Evolutionary conservation across 2,329 filamentous ascomycete genomes (phyloP).

Genomic region (Hypomyces perniciosus): DNA sequence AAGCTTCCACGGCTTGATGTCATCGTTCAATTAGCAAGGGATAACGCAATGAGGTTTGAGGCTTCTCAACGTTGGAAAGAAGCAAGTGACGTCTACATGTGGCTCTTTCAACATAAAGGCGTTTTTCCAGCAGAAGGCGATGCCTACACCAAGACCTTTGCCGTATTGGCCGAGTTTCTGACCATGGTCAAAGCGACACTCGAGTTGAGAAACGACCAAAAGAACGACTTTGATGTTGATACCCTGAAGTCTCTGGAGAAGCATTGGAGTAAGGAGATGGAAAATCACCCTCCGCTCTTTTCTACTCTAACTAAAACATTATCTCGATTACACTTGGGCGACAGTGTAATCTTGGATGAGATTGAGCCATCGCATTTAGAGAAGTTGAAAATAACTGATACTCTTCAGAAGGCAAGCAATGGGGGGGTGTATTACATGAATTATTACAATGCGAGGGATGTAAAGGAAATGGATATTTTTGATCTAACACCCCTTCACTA

Average conservation of each 20-base stretch:
- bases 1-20: not conserved
- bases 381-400: not conserved
- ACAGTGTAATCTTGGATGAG: not conserved
- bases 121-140: not conserved
- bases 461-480: not conserved
- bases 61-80: not conserved
- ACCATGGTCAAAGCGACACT: not conserved
- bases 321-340: no score
- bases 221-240: not conserved
- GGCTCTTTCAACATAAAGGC: not conserved
- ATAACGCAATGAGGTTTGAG: not conserved
- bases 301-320: no score
- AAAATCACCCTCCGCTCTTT: not conserved
- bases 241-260: not conserved
- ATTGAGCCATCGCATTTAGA: not conserved
- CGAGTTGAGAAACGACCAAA: not conserved
- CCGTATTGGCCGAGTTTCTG: not conserved
- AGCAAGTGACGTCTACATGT: not conserved
- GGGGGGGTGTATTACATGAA: no score
- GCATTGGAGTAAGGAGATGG: not conserved
- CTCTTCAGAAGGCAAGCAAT: no score
- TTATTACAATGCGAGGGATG: not conserved
- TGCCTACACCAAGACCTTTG: not conserved
- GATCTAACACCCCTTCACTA: not conserved
- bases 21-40: not conserved